A percentile compares a stretch with the other conserved stretches of the same genome.
These are phyloP conservation scores for Cyberlindnera mississippiensis DNA, from an alignment of 805 yeast species.

Conservation along the genomic window DNA sequence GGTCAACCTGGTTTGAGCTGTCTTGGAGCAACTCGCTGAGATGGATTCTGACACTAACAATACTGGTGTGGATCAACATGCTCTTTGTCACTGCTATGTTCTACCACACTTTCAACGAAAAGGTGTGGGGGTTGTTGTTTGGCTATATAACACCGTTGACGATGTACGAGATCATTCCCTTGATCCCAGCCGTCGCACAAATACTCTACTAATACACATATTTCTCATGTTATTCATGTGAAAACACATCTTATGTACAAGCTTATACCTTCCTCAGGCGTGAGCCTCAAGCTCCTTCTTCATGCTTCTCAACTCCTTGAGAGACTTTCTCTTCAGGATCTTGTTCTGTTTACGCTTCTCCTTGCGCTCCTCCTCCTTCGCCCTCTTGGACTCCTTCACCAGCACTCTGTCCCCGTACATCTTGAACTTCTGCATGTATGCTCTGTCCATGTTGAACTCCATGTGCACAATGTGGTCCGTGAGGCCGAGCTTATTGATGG, in stretches of 20 bases:
- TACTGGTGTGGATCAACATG: slow-evolving; percentile 50
- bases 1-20: slow-evolving; percentile 4
- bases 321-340: slow-evolving; percentile 30
- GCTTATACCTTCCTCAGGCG: slow-evolving; percentile 1
- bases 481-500: slow-evolving; percentile 83
- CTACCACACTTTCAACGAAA: slow-evolving; percentile 78
- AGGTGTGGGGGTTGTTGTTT: slow-evolving; percentile 62
- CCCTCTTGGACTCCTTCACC: slow-evolving; percentile 52
- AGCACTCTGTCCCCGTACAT: slow-evolving; percentile 72
- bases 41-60: slow-evolving; percentile 15
- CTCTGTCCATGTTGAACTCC: slow-evolving; percentile 79
- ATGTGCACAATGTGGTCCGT: slow-evolving; percentile 71
- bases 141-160: slow-evolving; percentile 50
- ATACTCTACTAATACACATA: too few relatives aligned
- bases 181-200: too few relatives aligned
- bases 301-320: slow-evolving; percentile 25
- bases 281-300: slow-evolving; percentile 21
- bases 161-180: slow-evolving; percentile 35
- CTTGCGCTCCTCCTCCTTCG: slow-evolving; percentile 42
- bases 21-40: slow-evolving; percentile 8
- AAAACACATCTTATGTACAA: slow-evolving; percentile 1
- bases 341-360: slow-evolving; percentile 44
- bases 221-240: too few relatives aligned
- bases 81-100: slow-evolving; percentile 73
- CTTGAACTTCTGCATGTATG: slow-evolving; percentile 72